Percentiles rank a stretch among this genome's conserved stretches.
phyloP scores from a whole-genome alignment of 208 protist species.

The Wallacemonas sp. region DNA sequence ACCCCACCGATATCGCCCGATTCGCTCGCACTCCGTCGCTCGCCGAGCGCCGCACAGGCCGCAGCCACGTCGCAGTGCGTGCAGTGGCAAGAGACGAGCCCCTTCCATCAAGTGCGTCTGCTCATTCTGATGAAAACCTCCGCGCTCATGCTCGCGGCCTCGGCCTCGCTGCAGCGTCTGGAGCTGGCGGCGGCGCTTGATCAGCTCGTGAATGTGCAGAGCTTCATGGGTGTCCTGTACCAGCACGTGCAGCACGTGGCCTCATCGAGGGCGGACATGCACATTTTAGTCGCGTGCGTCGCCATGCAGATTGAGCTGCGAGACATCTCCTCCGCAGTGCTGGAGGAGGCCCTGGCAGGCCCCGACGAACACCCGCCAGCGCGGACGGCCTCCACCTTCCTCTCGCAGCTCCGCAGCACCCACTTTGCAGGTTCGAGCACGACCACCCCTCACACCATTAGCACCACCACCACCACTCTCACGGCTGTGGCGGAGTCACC shows the following conservation, averaged over 20 bases:
- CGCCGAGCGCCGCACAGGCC: background rate
- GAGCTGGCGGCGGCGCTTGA: slow-evolving; percentile 28
- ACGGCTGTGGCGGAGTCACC: background rate
- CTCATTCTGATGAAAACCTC: slow-evolving; percentile 59
- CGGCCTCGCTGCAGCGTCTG: slow-evolving; percentile 43
- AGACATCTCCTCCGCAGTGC: slow-evolving; percentile 21
- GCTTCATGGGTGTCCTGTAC: slow-evolving; percentile 50
- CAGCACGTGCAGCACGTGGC: slow-evolving; percentile 36
- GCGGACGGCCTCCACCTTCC: too few species aligned
- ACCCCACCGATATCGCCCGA: background rate
- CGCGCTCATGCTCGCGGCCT: slow-evolving; percentile 42
- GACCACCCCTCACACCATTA: too few species aligned
- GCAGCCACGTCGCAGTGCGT: background rate
- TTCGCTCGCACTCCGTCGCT: background rate
- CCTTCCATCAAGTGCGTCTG: slow-evolving; percentile 40
- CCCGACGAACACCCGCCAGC: slow-evolving; percentile 4
- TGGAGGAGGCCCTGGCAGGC: slow-evolving; percentile 3
- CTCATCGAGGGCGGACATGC: slow-evolving; percentile 37
- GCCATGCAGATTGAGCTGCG: slow-evolving; percentile 44
- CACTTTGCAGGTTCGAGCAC: background rate
- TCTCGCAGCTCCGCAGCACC: slow-evolving; percentile 5
- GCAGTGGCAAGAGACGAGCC: background rate
- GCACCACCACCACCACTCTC: too few species aligned
- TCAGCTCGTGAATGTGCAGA: slow-evolving; percentile 38
- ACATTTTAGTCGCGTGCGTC: slow-evolving; percentile 47